Evolutionary conservation across 1,284 basidiomycete species (phyloP), one percentile per base, ranked within the genome.

Genomic region (Volvariella surrecta): DNA sequence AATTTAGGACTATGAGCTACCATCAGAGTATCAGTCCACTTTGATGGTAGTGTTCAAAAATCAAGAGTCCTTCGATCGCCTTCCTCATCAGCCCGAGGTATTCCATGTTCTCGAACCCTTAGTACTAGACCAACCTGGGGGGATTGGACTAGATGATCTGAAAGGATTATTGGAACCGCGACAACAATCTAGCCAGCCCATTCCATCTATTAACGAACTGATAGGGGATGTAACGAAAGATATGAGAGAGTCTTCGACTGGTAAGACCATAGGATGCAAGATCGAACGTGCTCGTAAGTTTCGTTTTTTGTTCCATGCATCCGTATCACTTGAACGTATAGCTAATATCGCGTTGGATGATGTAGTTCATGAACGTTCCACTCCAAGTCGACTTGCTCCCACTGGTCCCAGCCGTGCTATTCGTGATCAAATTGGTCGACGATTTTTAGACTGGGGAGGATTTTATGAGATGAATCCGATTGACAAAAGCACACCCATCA

Each of bases 1-100:
- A 8, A 57, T 45, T 39, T 40, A 81, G 78, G 77, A 80, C 48
- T 58, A 47, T 10, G 74, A 77, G 48, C 49, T 66, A 22, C 52
- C 55, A 2, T 57, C 61, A 1, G 51, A 51, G 18, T 76, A 74
- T 50, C 66, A 67, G 43, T 54, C 58, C 30, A 57, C 62, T 19
- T 59, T 72, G 20, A 66, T 61, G 50, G 60, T 69, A 1, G 54
- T 66, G 4, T 79, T 78, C 51, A 59, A 59, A 24, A 63, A 71
- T 19, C 54, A 64, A 4, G 60, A 58, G 15, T 66, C 73, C 2
- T 54, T 65, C 32, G 44, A 61, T 28, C 58, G 57, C 11, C 49
- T 71, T 20, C 64, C 68, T 2, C 18, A 42, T 9, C 39, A 45
- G 4, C 48, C 52, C 1, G 49, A 54, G 34, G 46, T 51, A 0